Conservation (phyloP, 495 filamentous ascomycete species). For the Aspergillus bridgeri region DNA sequence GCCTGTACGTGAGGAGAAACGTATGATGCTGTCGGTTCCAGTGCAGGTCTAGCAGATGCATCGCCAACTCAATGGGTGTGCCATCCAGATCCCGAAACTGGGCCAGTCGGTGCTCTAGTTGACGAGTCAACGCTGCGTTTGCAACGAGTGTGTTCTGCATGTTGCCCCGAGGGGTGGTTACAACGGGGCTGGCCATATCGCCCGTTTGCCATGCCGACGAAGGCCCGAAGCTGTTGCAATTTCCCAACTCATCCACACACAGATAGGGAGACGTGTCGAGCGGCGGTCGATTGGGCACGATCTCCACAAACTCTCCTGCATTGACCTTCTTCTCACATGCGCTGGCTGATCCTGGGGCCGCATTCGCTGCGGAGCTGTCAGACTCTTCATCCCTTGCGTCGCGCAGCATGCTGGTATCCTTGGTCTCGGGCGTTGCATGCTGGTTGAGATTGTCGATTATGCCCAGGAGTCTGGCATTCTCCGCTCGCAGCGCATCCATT, state of each 20-base stretch:
- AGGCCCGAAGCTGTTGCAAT: not conserved
- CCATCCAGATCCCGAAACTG: constrained; percentile 18
- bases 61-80: constrained; percentile 32
- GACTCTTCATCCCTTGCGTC: no score
- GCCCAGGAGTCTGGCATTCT: not conserved
- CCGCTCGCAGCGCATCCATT: not conserved
- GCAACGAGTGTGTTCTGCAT: not conserved
- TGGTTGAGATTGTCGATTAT: not conserved
- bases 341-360: no score
- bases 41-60: constrained; percentile 33
- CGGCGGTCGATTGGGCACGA: not conserved
- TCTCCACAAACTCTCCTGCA: not conserved
- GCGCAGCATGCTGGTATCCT: no score
- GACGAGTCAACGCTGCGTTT: not conserved
- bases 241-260: not conserved
- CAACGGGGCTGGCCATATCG: not conserved
- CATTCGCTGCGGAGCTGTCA: no score
- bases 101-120: not conserved
- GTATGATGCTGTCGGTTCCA: constrained; percentile 37
- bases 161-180: not conserved
- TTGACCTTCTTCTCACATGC: no score
- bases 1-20: constrained; percentile 26
- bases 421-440: not conserved
- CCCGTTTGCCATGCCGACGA: not conserved
- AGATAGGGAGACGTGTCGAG: not conserved